Evolutionary conservation across 257 asterid species (phyloP).

Genomic region (Misopates orontium): DNA sequence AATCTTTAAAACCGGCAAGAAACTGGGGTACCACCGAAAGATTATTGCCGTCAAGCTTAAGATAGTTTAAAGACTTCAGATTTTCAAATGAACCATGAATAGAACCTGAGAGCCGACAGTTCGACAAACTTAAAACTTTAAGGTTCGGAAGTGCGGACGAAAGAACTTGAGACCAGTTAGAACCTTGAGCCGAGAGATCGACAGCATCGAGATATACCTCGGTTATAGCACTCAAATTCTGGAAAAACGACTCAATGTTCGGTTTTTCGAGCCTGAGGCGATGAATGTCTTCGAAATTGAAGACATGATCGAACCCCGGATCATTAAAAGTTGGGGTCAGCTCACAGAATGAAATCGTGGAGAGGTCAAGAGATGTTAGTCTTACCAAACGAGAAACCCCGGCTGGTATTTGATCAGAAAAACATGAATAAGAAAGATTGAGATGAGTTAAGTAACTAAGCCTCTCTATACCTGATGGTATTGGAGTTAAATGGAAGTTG

Average conservation of each 20-base stretch:
- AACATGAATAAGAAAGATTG: conserved; percentile 27
- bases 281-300: conserved; percentile 23
- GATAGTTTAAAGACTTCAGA: conserved; percentile 23
- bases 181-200: conserved; percentile 39
- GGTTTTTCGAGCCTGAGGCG: conserved; percentile 31
- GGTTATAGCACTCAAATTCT: conserved; percentile 15
- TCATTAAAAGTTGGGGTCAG: conserved; percentile 30
- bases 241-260: conserved; percentile 23
- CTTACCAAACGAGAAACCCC: conserved; percentile 28
- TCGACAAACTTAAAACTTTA: conserved; percentile 28
- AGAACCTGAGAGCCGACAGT: conserved; percentile 30
- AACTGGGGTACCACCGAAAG: conserved; percentile 33
- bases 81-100: conserved; percentile 26
- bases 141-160: conserved; percentile 27
- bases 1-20: conserved; percentile 27
- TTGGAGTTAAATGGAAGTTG: conserved; percentile 32
- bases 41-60: conserved; percentile 27
- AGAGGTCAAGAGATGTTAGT: conserved; percentile 29
- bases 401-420: conserved; percentile 31
- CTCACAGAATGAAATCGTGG: conserved; percentile 28
- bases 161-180: conserved; percentile 35
- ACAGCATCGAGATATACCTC: conserved; percentile 28
- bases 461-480: conserved; percentile 32
- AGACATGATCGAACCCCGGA: conserved; percentile 15
- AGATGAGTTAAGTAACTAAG: conserved; percentile 26